Evolutionary conservation across 495 filamentous ascomycete genomes (phyloP).

Genomic region (Margaritispora aquatica): DNA sequence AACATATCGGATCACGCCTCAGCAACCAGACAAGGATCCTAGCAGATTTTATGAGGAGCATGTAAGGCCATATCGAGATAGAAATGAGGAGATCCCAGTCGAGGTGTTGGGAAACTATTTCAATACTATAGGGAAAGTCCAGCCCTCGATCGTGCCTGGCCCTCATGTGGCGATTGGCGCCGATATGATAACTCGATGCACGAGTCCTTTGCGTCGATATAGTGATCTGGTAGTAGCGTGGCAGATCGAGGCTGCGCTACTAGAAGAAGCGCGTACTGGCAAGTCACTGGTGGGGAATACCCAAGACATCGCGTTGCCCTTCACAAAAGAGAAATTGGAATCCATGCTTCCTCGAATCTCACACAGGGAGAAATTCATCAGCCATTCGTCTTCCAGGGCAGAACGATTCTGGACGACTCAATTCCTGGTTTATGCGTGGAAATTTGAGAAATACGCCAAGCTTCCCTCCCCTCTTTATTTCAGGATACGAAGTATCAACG

Average conservation of each 20-base stretch:
- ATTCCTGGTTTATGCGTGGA: constrained; percentile 69
- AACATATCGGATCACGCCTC: constrained; percentile 65
- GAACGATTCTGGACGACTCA: constrained; percentile 53
- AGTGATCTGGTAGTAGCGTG: constrained; percentile 81
- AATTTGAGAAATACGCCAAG: constrained; percentile 50
- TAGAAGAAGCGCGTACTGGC: constrained; percentile 56
- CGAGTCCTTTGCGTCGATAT: constrained; percentile 81
- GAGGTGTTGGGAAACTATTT: constrained; percentile 30
- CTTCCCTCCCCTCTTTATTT: constrained; percentile 60
- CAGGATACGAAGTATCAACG: constrained; percentile 30
- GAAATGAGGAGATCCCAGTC: constrained; percentile 22
- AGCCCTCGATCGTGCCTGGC: constrained; percentile 43
- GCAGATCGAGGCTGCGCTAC: constrained; percentile 80
- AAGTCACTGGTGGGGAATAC: constrained; percentile 40
- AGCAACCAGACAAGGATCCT: constrained; percentile 45
- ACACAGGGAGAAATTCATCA: constrained; percentile 38
- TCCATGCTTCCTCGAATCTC: constrained; percentile 42
- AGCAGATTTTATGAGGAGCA: constrained; percentile 25
- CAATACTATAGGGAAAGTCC: constrained; percentile 42
- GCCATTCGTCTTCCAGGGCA: constrained; percentile 27
- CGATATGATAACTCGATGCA: constrained; percentile 69
- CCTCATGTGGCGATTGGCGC: constrained; percentile 57
- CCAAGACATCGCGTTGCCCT: constrained; percentile 52
- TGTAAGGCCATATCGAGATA: constrained; percentile 24
- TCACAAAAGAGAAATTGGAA: constrained; percentile 50